Evolutionary conservation across 1,284 basidiomycete genomes (phyloP).

Genomic region (Ustilago xerochloae): DNA sequence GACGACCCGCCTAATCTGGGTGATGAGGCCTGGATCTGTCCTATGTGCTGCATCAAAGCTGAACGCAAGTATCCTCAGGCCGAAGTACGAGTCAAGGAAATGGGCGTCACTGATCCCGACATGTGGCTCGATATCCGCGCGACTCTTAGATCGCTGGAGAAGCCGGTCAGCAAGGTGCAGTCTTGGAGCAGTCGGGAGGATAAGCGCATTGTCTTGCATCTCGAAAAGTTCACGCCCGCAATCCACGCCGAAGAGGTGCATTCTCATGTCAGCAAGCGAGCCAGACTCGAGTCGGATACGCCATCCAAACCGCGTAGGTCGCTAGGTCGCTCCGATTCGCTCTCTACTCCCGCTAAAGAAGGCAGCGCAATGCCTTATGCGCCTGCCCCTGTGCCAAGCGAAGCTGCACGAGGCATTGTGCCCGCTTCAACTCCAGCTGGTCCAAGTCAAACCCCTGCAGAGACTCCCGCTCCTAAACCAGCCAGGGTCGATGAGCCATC

Average conservation of each 20-base stretch:
- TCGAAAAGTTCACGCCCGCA: constrained; percentile 63
- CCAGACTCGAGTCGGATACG: constrained; percentile 38
- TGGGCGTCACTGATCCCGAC: constrained; percentile 50
- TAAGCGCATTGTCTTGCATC: constrained; percentile 61
- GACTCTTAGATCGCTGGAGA: constrained; percentile 58
- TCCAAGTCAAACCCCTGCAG: constrained; percentile 8
- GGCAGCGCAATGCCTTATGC: constrained; percentile 21
- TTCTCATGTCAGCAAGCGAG: constrained; percentile 37
- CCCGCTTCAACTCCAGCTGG: constrained; percentile 15
- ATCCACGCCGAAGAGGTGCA: constrained; percentile 51
- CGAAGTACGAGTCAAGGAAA: constrained; percentile 63
- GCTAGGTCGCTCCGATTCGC: constrained; percentile 26
- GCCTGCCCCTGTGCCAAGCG: constrained; percentile 37
- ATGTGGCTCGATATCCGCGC: constrained; percentile 64
- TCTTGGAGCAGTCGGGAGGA: constrained; percentile 51
- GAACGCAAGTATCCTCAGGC: constrained; percentile 64
- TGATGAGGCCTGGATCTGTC: constrained; percentile 63
- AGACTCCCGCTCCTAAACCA: constrained; percentile 12
- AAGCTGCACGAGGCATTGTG: constrained; percentile 25
- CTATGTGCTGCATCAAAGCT: constrained; percentile 67
- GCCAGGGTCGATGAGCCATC: constrained; percentile 18
- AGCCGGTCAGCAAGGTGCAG: constrained; percentile 61
- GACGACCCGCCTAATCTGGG: constrained; percentile 50
- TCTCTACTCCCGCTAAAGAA: constrained; percentile 33
- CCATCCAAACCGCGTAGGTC: constrained; percentile 33